These are phyloP conservation scores for Trichoderma sp. DNA, from an alignment of 2,329 filamentous ascomycete genomes.

Conservation along the genomic window DNA sequence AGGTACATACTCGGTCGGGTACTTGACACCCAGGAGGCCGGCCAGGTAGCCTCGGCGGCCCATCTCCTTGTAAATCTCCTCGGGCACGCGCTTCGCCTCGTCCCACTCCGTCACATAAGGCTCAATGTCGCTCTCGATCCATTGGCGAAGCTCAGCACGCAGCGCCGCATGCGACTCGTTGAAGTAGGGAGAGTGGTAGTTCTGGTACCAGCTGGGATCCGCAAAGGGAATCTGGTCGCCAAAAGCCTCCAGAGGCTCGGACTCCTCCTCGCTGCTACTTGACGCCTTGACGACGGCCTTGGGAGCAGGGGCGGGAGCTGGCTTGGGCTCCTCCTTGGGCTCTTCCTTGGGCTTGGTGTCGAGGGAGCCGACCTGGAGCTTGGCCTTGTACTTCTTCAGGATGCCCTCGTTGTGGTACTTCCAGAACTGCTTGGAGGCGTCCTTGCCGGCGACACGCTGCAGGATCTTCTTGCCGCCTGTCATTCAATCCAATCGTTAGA, in stretches of 20 bases:
- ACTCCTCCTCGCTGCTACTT: slow-evolving; percentile 40
- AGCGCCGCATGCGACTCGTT: slow-evolving; percentile 92
- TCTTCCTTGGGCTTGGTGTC: slow-evolving; percentile 79
- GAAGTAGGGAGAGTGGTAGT: slow-evolving; percentile 93
- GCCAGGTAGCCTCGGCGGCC: slow-evolving; percentile 88
- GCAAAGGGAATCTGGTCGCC: slow-evolving; percentile 87
- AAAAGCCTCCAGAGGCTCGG: slow-evolving; percentile 77
- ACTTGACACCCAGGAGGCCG: slow-evolving; percentile 83
- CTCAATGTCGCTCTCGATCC: slow-evolving; percentile 86
- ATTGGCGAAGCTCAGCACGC: slow-evolving; percentile 85
- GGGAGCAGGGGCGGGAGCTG: slow-evolving; percentile 33
- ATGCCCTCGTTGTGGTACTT: slow-evolving; percentile 82
- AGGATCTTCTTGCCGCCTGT: slow-evolving; percentile 64
- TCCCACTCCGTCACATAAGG: slow-evolving; percentile 96
- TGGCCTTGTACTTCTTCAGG: slow-evolving; percentile 78
- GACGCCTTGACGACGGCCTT: slow-evolving; percentile 34
- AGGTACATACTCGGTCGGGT: slow-evolving; percentile 69
- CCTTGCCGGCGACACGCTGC: slow-evolving; percentile 62
- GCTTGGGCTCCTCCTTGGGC: slow-evolving; percentile 38
- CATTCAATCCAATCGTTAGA: background rate
- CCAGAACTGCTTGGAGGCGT: slow-evolving; percentile 67
- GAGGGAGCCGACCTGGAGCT: slow-evolving; percentile 81
- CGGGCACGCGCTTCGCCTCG: slow-evolving; percentile 85
- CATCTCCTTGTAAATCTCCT: slow-evolving; percentile 92
- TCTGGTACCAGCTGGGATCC: slow-evolving; percentile 93